Evolutionary conservation across 2,329 filamentous ascomycete species (phyloP), one percentile per base, ranked within the genome.

Genomic region (Capronia coronata): DNA sequence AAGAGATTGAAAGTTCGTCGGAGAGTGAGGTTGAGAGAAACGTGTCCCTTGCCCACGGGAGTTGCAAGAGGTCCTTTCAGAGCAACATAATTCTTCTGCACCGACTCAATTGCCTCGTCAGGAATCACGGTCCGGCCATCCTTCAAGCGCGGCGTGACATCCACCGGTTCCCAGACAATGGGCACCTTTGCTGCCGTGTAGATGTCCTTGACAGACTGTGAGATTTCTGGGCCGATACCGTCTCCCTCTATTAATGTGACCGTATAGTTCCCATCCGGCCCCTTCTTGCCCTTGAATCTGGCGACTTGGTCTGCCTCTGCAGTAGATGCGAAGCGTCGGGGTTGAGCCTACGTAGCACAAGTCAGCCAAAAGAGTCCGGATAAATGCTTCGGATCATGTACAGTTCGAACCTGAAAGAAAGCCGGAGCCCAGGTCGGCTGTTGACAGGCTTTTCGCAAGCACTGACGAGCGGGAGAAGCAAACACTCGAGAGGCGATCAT

Each of bases 1-100:
- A 98, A 98, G 65, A 98, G 89, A 79, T 98, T 98, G 78, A 98
- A 98, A 58, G 94, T 98, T 68, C 93, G 86, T 69, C 93, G 91
- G 65, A 98, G 89, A 54, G 93, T 98, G 60, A 98, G 78, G 80
- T 98, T 98, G 63, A 98, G 87, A 51, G 93, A 97, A 70, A 98
- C 91, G 75, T 98, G 93, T 66, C 93, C 93, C 79, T 97, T 98
- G 72, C 94, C 93, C 65, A 98, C 82, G 59, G 93, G 93, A 2
- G 93, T 98, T 63, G 94, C 94, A 61, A 98, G 84, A 64, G 94
- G 94, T 59, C 94, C 93, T 81, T 98, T 98, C 61, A 98, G 83
- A 57, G 94, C 93, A 65, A 98, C 87, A 76, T 90, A 94, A 79
- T 97, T 98, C 75, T 81, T 86, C 72, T 84, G 81, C 68, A 98